Evolutionary conservation across 805 yeast species (phyloP).

Genomic region (Candida berthetii): DNA sequence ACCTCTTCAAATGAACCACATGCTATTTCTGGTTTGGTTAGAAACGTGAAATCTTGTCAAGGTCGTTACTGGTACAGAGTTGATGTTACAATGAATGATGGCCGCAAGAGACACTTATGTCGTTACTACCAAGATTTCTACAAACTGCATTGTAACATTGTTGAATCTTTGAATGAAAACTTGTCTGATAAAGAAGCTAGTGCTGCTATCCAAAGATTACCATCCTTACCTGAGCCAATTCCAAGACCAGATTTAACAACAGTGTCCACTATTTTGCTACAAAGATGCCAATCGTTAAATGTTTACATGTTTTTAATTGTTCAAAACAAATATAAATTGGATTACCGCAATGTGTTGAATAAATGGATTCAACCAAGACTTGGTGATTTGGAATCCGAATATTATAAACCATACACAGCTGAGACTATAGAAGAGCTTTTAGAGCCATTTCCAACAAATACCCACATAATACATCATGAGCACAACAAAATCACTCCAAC

Average conservation of each 20-base stretch:
- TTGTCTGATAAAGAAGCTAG: constrained; percentile 4
- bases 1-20: constrained; percentile 4
- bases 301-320: constrained; percentile 31
- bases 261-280: constrained; percentile 22
- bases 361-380: constrained; percentile 23
- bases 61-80: constrained; percentile 48
- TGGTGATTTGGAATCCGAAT: constrained; percentile 23
- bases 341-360: constrained; percentile 17
- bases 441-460: constrained; percentile 13
- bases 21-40: constrained; percentile 31
- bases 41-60: constrained; percentile 31
- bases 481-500: not conserved
- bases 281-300: constrained; percentile 34
- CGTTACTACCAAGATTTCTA: constrained; percentile 48
- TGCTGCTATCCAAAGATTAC: constrained; percentile 18
- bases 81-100: constrained; percentile 31
- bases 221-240: constrained; percentile 42
- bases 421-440: constrained; percentile 16
- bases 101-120: constrained; percentile 32
- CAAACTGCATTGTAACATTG: constrained; percentile 32
- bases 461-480: not conserved
- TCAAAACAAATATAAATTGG: constrained; percentile 16
- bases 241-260: constrained; percentile 29
- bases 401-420: constrained; percentile 8
- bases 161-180: constrained; percentile 13